Percentiles rank a stretch among this genome's conserved stretches.
Evolutionary conservation across 495 filamentous ascomycete genomes (phyloP).

Genomic region (Neurospora africana): DNA sequence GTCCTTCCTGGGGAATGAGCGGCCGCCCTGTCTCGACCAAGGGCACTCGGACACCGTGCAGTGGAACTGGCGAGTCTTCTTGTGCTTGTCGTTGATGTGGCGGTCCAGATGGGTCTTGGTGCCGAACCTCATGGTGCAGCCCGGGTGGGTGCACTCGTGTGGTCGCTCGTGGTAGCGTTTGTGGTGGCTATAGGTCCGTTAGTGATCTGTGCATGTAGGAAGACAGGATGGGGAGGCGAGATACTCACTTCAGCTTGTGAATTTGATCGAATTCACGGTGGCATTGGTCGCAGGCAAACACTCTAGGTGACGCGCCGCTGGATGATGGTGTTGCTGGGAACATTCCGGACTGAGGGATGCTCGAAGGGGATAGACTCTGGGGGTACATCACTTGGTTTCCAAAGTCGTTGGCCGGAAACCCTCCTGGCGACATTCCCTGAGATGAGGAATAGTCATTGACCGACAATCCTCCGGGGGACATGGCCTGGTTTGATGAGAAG

Average conservation of each 20-base stretch:
- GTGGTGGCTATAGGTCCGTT: slow-evolving; percentile 26
- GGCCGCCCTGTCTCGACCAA: slow-evolving; percentile 35
- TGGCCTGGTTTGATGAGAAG: slow-evolving; percentile 11
- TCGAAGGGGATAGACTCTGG: neutral
- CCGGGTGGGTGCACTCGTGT: slow-evolving; percentile 30
- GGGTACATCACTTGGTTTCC: neutral
- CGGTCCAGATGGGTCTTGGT: slow-evolving; percentile 43
- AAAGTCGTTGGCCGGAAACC: neutral
- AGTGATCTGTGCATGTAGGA: neutral
- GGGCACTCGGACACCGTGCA: slow-evolving; percentile 34
- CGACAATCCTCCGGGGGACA: slow-evolving; percentile 6
- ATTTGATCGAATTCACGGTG: slow-evolving; percentile 33
- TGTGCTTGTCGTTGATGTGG: slow-evolving; percentile 42
- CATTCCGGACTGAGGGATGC: neutral
- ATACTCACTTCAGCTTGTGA: slow-evolving; percentile 38
- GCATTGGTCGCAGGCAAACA: slow-evolving; percentile 31
- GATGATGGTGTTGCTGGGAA: slow-evolving; percentile 7
- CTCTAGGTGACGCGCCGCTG: slow-evolving; percentile 18
- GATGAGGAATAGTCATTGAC: neutral
- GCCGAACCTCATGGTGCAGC: slow-evolving; percentile 36
- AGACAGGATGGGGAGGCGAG: neutral
- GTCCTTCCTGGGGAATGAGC: slow-evolving; percentile 41
- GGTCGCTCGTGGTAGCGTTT: slow-evolving; percentile 39
- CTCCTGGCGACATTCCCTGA: neutral
- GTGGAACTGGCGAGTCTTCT: slow-evolving; percentile 38